Evolutionary conservation across 768 basidiomycete genomes (phyloP).

Genomic region (Steccherinum ochraceum): DNA sequence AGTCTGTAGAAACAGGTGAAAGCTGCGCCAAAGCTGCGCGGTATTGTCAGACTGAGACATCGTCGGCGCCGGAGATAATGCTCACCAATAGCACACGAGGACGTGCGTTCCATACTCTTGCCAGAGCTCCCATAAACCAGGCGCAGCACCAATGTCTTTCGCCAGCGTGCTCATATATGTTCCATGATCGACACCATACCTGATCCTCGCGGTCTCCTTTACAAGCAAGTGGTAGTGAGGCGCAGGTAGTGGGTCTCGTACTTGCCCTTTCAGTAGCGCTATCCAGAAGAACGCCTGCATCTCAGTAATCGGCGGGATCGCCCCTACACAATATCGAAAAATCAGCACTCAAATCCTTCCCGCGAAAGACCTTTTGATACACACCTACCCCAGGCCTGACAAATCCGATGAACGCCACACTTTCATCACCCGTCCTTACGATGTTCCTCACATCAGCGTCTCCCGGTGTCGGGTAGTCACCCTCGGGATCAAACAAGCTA

Average conservation of each 20-base stretch:
- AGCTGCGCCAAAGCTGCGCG: conserved; percentile 46
- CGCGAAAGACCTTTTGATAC: conserved; percentile 10
- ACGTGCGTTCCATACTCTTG: conserved; percentile 44
- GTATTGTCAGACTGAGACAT: too few relatives aligned
- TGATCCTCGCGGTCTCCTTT: conserved; percentile 43
- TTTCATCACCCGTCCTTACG: conserved; percentile 35
- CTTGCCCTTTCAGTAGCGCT: conserved; percentile 36
- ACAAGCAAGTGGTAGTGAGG: conserved; percentile 52
- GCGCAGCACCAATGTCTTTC: conserved; percentile 49
- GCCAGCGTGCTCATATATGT: conserved; percentile 53
- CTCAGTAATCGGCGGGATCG: conserved; percentile 54
- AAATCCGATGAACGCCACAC: conserved; percentile 49
- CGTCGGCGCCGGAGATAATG: too few relatives aligned
- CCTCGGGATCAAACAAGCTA: conserved; percentile 30
- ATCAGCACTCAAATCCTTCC: conserved; percentile 1
- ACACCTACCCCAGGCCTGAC: conserved; percentile 52
- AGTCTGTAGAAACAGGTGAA: conserved; percentile 56
- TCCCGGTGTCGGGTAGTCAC: conserved; percentile 33
- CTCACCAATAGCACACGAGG: conserved; percentile 47
- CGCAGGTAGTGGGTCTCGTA: conserved; percentile 35
- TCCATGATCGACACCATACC: conserved; percentile 55
- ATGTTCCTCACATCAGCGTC: conserved; percentile 41
- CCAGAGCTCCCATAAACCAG: conserved; percentile 42
- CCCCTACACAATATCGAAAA: conserved; percentile 29
- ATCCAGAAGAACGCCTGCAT: conserved; percentile 58